These are phyloP conservation scores for Yamadazyma kitorensis DNA, from an alignment of 805 yeast species.

Conservation along the genomic window DNA sequence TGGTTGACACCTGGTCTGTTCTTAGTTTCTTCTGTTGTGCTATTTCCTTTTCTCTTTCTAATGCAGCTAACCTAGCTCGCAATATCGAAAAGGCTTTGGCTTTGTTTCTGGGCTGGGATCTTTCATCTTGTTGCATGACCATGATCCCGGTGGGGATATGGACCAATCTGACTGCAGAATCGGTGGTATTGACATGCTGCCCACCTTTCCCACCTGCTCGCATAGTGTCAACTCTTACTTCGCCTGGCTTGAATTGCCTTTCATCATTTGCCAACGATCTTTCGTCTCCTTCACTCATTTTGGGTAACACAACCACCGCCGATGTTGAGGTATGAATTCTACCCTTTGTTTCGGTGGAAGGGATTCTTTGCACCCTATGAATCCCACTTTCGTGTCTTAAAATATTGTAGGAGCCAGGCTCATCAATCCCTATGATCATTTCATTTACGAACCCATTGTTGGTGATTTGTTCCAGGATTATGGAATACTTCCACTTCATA, in stretches of 20 bases:
- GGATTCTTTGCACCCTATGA: slow-evolving; percentile 92
- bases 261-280: slow-evolving; percentile 49
- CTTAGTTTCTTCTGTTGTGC: slow-evolving; percentile 65
- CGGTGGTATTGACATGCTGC: slow-evolving; percentile 96
- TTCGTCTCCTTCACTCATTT: slow-evolving; percentile 58
- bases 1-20: slow-evolving; percentile 79
- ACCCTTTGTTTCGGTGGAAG: slow-evolving; percentile 91
- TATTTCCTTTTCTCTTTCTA: slow-evolving; percentile 62
- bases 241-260: slow-evolving; percentile 77
- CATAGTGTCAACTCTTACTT: slow-evolving; percentile 93
- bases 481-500: slow-evolving; percentile 63
- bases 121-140: slow-evolving; percentile 88
- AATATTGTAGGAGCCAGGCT: slow-evolving; percentile 71
- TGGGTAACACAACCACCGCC: slow-evolving; percentile 91
- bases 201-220: slow-evolving; percentile 97
- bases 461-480: slow-evolving; percentile 56
- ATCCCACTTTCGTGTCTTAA: slow-evolving; percentile 90
- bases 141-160: slow-evolving; percentile 89
- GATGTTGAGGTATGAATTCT: slow-evolving; percentile 95
- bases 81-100: slow-evolving; percentile 86
- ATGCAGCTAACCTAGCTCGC: slow-evolving; percentile 80
- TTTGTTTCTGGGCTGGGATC: slow-evolving; percentile 92
- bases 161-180: slow-evolving; percentile 90
- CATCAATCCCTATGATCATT: slow-evolving; percentile 61
- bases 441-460: slow-evolving; percentile 75